phyloP scores from a whole-genome alignment of 176 grass and related monocot genomes.

The Eremochloa ophiuroides region DNA sequence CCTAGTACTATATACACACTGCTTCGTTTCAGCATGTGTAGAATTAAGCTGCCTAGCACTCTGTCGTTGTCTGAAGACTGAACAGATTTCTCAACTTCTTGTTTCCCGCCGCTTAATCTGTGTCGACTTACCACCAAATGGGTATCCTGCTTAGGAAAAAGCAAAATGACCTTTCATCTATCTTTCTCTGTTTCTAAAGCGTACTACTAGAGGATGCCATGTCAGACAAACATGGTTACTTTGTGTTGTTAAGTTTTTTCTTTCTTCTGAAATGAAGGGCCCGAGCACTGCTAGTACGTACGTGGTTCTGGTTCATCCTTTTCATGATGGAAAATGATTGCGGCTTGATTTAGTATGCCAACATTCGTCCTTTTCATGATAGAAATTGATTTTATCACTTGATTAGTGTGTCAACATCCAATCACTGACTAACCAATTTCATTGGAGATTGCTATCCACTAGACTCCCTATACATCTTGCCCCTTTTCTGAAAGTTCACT shows the following conservation, averaged over 20 bases:
- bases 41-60: slow-evolving; percentile 1
- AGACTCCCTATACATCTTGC: neutral
- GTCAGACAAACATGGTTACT: neutral
- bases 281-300: no score
- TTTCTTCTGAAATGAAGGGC: neutral
- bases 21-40: neutral
- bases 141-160: neutral
- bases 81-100: neutral
- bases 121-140: neutral
- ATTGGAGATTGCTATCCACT: slow-evolving; percentile 19
- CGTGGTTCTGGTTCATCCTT: no score
- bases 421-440: neutral
- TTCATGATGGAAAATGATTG: no score
- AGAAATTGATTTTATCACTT: neutral
- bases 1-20: neutral
- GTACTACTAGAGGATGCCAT: neutral
- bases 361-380: slow-evolving; percentile 9
- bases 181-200: slow-evolving; percentile 1
- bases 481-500: neutral
- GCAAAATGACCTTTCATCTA: slow-evolving; percentile 6
- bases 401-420: slow-evolving; percentile 8
- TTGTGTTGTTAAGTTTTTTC: neutral
- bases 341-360: neutral
- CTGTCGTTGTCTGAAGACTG: neutral
- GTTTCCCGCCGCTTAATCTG: neutral